Percentiles rank a stretch among this genome's conserved stretches.
phyloP scores from a whole-genome alignment of 2,329 filamentous ascomycete species.

The Plectosphaerella cucumerina region DNA sequence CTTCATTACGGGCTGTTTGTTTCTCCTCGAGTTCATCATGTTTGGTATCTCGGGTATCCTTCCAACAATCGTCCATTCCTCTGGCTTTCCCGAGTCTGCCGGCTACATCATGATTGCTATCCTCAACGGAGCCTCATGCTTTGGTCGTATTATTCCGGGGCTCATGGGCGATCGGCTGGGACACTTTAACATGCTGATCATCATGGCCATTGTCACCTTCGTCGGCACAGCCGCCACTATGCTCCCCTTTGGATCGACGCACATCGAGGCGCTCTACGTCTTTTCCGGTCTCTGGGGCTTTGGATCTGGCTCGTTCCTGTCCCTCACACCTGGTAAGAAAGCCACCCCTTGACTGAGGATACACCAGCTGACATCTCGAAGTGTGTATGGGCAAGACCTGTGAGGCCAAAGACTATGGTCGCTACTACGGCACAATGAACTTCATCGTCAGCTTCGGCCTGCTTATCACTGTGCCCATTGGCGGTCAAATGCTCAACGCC shows the following conservation, averaged over 20 bases:
- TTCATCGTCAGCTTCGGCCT: constrained; percentile 40
- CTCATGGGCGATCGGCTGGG: constrained; percentile 36
- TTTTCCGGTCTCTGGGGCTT: constrained; percentile 44
- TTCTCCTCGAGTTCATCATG: constrained; percentile 43
- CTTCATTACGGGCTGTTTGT: constrained; percentile 35
- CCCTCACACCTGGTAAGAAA: constrained; percentile 26
- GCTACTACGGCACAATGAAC: constrained; percentile 33
- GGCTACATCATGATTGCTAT: constrained; percentile 40
- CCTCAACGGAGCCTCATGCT: constrained; percentile 34
- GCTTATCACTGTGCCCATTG: constrained; percentile 38
- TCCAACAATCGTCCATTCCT: constrained; percentile 36
- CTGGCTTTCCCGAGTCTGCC: constrained; percentile 27
- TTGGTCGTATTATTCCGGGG: constrained; percentile 40
- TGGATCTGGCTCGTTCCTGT: constrained; percentile 42
- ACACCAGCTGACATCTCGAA: constrained; percentile 2
- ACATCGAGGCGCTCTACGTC: constrained; percentile 33
- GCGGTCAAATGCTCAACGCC: constrained; percentile 38
- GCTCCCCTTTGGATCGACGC: constrained; percentile 36
- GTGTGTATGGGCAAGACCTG: constrained; percentile 44
- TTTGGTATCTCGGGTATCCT: constrained; percentile 42
- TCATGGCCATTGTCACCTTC: constrained; percentile 7
- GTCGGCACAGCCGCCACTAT: constrained; percentile 36
- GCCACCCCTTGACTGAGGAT: background rate
- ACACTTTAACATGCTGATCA: constrained; percentile 39
- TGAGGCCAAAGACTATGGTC: constrained; percentile 37